Conservation (phyloP, 371 early-diverging fungal species). For the Mortierella sp. region DNA sequence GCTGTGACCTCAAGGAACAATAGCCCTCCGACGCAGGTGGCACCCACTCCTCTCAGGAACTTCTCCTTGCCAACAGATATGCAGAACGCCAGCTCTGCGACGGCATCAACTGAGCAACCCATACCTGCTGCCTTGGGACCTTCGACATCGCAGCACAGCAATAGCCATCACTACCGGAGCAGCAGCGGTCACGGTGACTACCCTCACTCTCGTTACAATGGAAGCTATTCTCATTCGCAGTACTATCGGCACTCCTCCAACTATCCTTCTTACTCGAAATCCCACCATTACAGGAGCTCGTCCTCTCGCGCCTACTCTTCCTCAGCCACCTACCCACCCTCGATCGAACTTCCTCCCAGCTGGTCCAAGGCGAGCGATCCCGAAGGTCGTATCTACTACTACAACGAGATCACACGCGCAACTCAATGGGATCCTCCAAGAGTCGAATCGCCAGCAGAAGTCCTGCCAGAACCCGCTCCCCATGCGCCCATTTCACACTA, state of each 20-base stretch:
- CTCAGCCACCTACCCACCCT: conserved; percentile 24
- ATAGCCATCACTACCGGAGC: conserved; percentile 25
- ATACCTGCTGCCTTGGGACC: not conserved
- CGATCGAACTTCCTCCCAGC: conserved; percentile 47
- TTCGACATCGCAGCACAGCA: conserved; percentile 11
- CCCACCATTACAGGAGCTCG: conserved; percentile 42
- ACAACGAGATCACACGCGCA: conserved; percentile 55
- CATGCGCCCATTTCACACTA: conserved; percentile 20
- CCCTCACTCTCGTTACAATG: conserved; percentile 33
- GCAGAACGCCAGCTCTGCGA: not conserved
- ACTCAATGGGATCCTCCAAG: conserved; percentile 58
- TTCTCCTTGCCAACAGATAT: conserved; percentile 13
- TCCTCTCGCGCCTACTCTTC: conserved; percentile 28
- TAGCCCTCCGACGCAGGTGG: conserved; percentile 9
- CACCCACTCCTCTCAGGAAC: conserved; percentile 30
- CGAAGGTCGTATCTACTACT: conserved; percentile 59
- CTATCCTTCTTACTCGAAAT: conserved; percentile 37
- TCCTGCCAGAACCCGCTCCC: conserved; percentile 17
- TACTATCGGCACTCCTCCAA: conserved; percentile 43
- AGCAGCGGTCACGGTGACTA: conserved; percentile 33
- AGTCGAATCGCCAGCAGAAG: conserved; percentile 27
- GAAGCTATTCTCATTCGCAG: conserved; percentile 31
- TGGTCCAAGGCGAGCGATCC: conserved; percentile 57
- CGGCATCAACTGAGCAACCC: conserved; percentile 19
- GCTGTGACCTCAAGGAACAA: not conserved